Conservation (phyloP, 2,329 filamentous ascomycete species). For the Exserohilum turcica region DNA sequence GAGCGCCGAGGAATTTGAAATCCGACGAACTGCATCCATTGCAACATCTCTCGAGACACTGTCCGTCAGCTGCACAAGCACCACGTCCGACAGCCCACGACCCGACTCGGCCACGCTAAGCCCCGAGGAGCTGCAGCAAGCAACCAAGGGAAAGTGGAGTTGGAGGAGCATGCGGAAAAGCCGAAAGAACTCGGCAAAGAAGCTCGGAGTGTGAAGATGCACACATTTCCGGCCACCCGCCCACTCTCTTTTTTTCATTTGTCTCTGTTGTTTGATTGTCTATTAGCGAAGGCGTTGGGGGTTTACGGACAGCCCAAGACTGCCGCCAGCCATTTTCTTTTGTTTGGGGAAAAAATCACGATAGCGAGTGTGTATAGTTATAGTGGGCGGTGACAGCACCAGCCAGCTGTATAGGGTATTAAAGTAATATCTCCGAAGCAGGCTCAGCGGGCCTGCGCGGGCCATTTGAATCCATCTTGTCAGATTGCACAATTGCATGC, state of each 20-base stretch:
- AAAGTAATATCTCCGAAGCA: neutral
- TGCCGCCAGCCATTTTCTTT: slow-evolving; percentile 14
- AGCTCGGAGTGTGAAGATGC: slow-evolving; percentile 1
- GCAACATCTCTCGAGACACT: slow-evolving; percentile 21
- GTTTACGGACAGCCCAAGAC: slow-evolving; percentile 3
- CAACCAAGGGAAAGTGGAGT: slow-evolving; percentile 25
- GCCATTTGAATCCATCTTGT: neutral
- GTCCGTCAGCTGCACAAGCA: slow-evolving; percentile 16
- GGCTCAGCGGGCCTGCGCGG: neutral
- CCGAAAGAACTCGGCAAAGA: slow-evolving; percentile 12
- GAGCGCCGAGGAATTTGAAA: slow-evolving; percentile 34
- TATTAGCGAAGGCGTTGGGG: slow-evolving; percentile 29
- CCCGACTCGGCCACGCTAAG: slow-evolving; percentile 43
- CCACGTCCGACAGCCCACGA: slow-evolving; percentile 29
- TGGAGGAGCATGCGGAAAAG: slow-evolving; percentile 31
- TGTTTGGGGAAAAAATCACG: slow-evolving; percentile 12
- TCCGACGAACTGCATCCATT: slow-evolving; percentile 31
- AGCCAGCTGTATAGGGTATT: slow-evolving; percentile 9
- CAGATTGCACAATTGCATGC: no score
- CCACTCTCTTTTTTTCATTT: slow-evolving; percentile 2
- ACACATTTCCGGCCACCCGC: slow-evolving; percentile 3
- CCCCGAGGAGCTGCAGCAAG: slow-evolving; percentile 16
- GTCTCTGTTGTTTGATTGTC: slow-evolving; percentile 9
- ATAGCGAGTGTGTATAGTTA: neutral
- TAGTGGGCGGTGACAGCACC: neutral